Base-by-base conservation (phyloP, 2,329 filamentous ascomycete species). In the Venturia nashicola region DNA sequence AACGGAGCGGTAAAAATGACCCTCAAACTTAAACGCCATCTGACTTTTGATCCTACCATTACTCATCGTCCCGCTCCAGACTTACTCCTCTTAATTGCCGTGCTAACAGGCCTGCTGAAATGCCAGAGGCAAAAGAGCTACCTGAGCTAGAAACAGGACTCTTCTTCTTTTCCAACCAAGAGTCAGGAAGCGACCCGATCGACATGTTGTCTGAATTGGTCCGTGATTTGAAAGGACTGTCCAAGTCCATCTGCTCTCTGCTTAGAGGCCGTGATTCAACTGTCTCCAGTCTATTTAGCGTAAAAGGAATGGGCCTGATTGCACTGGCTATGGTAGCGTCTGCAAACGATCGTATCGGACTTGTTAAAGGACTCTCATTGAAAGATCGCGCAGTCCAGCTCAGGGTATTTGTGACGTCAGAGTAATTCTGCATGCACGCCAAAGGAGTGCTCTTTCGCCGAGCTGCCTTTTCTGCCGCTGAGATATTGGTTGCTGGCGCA, bases 271-370 rank as follows among this genome's bases (percentile, higher is more conserved):
- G 69, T 8, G 72, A 75, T 61, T 69, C 70, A 68, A 65, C 71
- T 63, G 62, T 65, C 40, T 69, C 65, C 42, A 70, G 68, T 14
- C 69, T 70, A 60, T 75, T 71, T 18, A 80, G 71, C 23, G 72
- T 74, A 66, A 83, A 82, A 12, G 83, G 82, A 46, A 85, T 78
- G 0, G 83, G 78, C 12, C 82, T 80, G 12, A 84, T 69, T 9
- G 73, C 71, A 11, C 71, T 64, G 27, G 8, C 14, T 12, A 36
- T 57, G 2, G 32, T 8, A n/a, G 51, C 39, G 32, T 57, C 51
- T 23, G 51, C 51, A 57, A 57, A 57, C 11, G 51, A 57, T 7
- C 51, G 51, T n/a, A 57, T 36, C 14, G 51, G 51, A 57, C 51
- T 57, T 36, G 32, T 57, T 57, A 57, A n/a, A 5, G 68, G 65